Evolutionary conservation across 2,329 filamentous ascomycete species (phyloP), one percentile per base, ranked within the genome.

Genomic region (Pestalotiopsis sp.): DNA sequence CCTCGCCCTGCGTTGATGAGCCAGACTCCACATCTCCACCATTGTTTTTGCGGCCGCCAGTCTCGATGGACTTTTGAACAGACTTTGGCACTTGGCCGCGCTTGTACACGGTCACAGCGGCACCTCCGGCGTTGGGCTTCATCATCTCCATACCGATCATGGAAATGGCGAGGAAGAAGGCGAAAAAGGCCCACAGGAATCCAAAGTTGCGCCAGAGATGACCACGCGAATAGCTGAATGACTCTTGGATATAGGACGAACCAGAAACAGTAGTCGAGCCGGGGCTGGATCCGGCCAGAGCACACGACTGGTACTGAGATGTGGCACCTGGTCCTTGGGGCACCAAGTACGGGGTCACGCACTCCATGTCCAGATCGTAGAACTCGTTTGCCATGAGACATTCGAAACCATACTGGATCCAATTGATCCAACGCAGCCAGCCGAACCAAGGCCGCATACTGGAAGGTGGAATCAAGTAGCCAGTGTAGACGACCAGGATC

Each of bases 321-420:
- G 27, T 39, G 14, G 59, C 31, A 4, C 79, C 80, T 0, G 84
- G 83, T 0, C 85, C 81, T 20, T 82, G 75, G 0, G 89, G 89
- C 1, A 90, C 85, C 31, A 91, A 79, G 66, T 83, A 87, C 0
- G 87, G 86, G 2, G 84, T 75, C 2, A 82, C 82, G 71, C 90
- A 92, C 68, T 84, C 75, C 36, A 91, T 83, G 1, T 85, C 77
- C 1, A 90, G 78, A 38, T 81, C 79, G 69, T 88, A 83, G 69
- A 91, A 90, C 73, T 91, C 89, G 70, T 91, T 91, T 0, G 86
- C 78, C 80, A 91, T 84, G 1, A 91, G 74, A 2, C 82, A 83
- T 76, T 92, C 90, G 70, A 91, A 92, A 0, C 85, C 87, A 72
- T 91, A 92, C 66, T 89, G 86, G 3, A 92, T 83, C 4, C 89